Evolutionary conservation across 2,329 filamentous ascomycete genomes (phyloP).

Genomic region (Ascochyta pisi): DNA sequence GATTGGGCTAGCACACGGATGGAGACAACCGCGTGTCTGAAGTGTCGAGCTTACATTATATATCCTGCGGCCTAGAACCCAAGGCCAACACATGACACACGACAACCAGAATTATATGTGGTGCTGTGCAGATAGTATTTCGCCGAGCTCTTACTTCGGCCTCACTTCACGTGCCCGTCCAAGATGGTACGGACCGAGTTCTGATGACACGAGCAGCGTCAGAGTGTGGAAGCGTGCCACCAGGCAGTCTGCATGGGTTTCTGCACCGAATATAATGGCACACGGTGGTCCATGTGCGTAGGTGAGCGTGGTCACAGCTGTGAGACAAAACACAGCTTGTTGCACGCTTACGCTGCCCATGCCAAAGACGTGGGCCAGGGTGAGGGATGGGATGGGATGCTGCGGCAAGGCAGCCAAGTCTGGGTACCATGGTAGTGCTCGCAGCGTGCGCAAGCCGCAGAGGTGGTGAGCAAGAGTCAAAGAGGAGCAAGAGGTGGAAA

Average conservation of each 20-base stretch:
- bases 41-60: background rate
- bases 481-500: too few relatives aligned
- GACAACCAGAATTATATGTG: constrained; percentile 12
- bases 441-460: background rate
- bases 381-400: background rate
- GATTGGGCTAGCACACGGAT: constrained; percentile 1
- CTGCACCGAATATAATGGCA: too few relatives aligned
- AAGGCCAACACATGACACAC: constrained; percentile 13
- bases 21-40: constrained; percentile 2
- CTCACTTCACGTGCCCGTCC: constrained; percentile 6
- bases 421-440: constrained; percentile 5
- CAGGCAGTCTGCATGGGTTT: too few relatives aligned
- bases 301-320: background rate
- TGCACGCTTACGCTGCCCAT: background rate
- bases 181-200: constrained; percentile 8
- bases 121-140: constrained; percentile 1
- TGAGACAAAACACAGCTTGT: background rate
- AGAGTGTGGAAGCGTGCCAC: too few relatives aligned
- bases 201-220: background rate
- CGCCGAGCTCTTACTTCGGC: constrained; percentile 10
- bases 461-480: constrained; percentile 3
- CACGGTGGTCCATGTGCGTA: background rate
- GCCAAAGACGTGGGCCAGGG: constrained; percentile 3
- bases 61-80: constrained; percentile 16
- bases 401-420: background rate